phyloP scores from a whole-genome alignment of 2,329 filamentous ascomycete genomes.

The Exophiala lecanii-corni region DNA sequence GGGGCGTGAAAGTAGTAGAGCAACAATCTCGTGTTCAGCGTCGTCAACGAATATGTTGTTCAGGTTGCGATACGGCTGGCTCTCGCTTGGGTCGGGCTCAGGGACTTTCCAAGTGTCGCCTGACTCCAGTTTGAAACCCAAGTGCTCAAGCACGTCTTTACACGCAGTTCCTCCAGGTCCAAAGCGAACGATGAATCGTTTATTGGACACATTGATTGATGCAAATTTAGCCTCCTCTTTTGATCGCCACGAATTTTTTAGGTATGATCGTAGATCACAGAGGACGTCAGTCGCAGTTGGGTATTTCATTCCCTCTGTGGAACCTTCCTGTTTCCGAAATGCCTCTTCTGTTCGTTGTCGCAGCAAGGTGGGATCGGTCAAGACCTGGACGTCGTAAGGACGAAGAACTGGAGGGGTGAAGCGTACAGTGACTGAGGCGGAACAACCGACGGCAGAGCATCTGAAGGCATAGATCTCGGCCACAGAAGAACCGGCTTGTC shows the following conservation, averaged over 20 bases:
- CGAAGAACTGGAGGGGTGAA: slow-evolving; percentile 51
- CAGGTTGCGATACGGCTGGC: slow-evolving; percentile 38
- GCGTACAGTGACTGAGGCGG: slow-evolving; percentile 48
- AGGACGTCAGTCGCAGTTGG: slow-evolving; percentile 53
- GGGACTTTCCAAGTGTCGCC: slow-evolving; percentile 43
- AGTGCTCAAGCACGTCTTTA: slow-evolving; percentile 50
- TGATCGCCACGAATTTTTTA: slow-evolving; percentile 53
- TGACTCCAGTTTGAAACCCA: slow-evolving; percentile 50
- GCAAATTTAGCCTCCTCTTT: slow-evolving; percentile 34
- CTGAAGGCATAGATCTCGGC: slow-evolving; percentile 49
- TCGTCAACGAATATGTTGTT: slow-evolving; percentile 53
- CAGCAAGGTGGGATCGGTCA: slow-evolving; percentile 52
- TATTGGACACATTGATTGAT: slow-evolving; percentile 56
- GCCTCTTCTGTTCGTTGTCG: slow-evolving; percentile 52
- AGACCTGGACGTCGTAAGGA: slow-evolving; percentile 43
- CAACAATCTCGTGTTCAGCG: slow-evolving; percentile 53
- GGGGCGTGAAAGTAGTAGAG: slow-evolving; percentile 45
- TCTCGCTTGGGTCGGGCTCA: slow-evolving; percentile 31
- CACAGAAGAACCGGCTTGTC: slow-evolving; percentile 29
- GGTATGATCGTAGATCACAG: slow-evolving; percentile 54
- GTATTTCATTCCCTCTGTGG: slow-evolving; percentile 44
- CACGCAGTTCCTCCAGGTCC: slow-evolving; percentile 53
- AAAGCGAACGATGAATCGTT: slow-evolving; percentile 60
- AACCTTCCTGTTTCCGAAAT: slow-evolving; percentile 28
- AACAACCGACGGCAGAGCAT: slow-evolving; percentile 57